phyloP scores from a whole-genome alignment of 2,329 filamentous ascomycete genomes.

The Scopulariopsis brevicaulis region DNA sequence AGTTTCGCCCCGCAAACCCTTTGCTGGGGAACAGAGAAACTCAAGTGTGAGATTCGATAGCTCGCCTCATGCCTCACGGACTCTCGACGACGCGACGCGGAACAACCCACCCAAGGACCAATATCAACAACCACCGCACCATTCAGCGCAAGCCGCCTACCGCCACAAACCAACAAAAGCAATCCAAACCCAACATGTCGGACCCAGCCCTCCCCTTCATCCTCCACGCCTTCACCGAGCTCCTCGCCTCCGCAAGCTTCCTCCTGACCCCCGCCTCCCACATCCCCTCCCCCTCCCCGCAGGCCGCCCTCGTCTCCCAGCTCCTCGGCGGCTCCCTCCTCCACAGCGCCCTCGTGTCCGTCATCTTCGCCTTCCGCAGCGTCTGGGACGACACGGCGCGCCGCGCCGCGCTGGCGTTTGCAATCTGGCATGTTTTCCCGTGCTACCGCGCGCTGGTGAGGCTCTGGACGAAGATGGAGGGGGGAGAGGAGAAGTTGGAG shows the following conservation, averaged over 20 bases:
- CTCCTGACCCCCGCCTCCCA: constrained; percentile 28
- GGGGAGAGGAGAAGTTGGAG: constrained; percentile 3
- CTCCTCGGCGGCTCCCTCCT: constrained; percentile 36
- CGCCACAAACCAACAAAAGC: not conserved
- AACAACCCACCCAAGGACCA: not conserved
- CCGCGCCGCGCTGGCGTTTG: constrained; percentile 26
- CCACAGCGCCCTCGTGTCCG: constrained; percentile 29
- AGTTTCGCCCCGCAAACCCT: not conserved
- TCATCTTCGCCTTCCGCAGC: constrained; percentile 19
- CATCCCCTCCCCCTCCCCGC: constrained; percentile 24
- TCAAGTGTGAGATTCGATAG: no score
- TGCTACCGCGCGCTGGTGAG: constrained; percentile 27
- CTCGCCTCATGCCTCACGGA: no score
- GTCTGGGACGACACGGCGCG: constrained; percentile 16
- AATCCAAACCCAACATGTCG: not conserved
- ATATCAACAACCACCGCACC: not conserved
- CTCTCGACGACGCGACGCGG: not conserved
- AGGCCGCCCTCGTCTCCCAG: constrained; percentile 29
- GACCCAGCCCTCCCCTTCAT: constrained; percentile 19
- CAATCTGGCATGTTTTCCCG: constrained; percentile 37
- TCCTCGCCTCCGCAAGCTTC: constrained; percentile 32
- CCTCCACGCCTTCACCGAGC: constrained; percentile 25
- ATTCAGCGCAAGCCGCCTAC: not conserved
- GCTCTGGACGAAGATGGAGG: constrained; percentile 12
- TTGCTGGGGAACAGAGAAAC: no score